A percentile compares a stretch with the other conserved stretches of the same genome.
These are phyloP conservation scores for Trichosporon asahii DNA, from an alignment of 1,284 basidiomycete species.

Conservation along the genomic window DNA sequence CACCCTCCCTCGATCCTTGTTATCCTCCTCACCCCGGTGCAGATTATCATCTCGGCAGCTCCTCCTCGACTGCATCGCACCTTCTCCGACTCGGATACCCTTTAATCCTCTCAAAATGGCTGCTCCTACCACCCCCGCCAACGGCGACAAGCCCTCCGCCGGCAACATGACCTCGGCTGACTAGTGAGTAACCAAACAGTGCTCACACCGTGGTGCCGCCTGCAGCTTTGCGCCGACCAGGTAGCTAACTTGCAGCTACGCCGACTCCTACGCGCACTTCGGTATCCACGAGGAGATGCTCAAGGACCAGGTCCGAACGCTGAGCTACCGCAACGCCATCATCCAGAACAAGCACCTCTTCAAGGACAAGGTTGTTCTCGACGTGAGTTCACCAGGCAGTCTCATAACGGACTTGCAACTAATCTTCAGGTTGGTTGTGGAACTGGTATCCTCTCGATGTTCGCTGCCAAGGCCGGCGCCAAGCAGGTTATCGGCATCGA, in stretches of 20 bases:
- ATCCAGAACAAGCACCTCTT: slow-evolving; percentile 93
- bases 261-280: slow-evolving; percentile 70
- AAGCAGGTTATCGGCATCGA: slow-evolving; percentile 96
- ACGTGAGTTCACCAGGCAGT: slow-evolving; percentile 55
- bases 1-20: background rate
- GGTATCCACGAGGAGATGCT: slow-evolving; percentile 99
- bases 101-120: slow-evolving; percentile 20
- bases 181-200: slow-evolving; percentile 40
- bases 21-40: slow-evolving; percentile 5
- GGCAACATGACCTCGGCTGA: slow-evolving; percentile 48
- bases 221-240: background rate
- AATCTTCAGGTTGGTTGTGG: slow-evolving; percentile 74
- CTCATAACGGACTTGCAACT: background rate
- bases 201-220: background rate
- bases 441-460: slow-evolving; percentile 98
- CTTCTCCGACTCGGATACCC: background rate
- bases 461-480: slow-evolving; percentile 96
- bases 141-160: slow-evolving; percentile 42
- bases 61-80: background rate
- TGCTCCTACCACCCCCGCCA: slow-evolving; percentile 30
- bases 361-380: slow-evolving; percentile 92
- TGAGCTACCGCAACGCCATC: slow-evolving; percentile 92
- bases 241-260: slow-evolving; percentile 66
- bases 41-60: background rate
- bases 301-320: slow-evolving; percentile 93